Conservation (phyloP, 768 basidiomycete species). For the Cystobasidium onofrii region DNA sequence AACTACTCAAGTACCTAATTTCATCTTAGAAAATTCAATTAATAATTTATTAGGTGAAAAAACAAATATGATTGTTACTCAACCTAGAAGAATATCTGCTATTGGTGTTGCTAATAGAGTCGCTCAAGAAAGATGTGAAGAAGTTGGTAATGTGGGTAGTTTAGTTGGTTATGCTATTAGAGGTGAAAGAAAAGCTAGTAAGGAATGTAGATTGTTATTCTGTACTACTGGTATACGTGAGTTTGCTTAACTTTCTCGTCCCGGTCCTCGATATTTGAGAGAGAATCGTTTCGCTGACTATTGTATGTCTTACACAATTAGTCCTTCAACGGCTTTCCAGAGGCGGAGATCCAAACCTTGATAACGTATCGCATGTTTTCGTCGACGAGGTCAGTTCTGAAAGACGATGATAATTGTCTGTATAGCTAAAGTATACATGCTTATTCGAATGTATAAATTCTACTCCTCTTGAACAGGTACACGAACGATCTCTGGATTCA, state of each 20-base stretch:
- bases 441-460: background rate
- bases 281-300: background rate
- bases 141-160: constrained; percentile 61
- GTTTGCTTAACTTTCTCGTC: constrained; percentile 48
- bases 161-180: constrained; percentile 77
- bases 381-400: constrained; percentile 67
- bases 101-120: constrained; percentile 81
- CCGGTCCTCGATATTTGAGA: too few relatives aligned
- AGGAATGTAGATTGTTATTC: constrained; percentile 68
- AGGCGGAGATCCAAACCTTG: constrained; percentile 58
- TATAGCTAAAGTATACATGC: too few relatives aligned
- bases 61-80: constrained; percentile 73
- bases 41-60: constrained; percentile 54
- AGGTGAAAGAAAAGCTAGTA: constrained; percentile 65
- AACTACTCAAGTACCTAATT: constrained; percentile 77
- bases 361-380: constrained; percentile 69
- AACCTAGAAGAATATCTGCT: constrained; percentile 80
- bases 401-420: too few relatives aligned
- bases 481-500: constrained; percentile 83
- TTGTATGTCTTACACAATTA: constrained; percentile 44
- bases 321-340: constrained; percentile 46
- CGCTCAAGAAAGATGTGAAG: constrained; percentile 58
- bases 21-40: constrained; percentile 77
- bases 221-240: constrained; percentile 67
- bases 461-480: constrained; percentile 55